Base-by-base conservation (phyloP, 176 grass and related monocot genomes). In the Alopecurus myosuroides region DNA sequence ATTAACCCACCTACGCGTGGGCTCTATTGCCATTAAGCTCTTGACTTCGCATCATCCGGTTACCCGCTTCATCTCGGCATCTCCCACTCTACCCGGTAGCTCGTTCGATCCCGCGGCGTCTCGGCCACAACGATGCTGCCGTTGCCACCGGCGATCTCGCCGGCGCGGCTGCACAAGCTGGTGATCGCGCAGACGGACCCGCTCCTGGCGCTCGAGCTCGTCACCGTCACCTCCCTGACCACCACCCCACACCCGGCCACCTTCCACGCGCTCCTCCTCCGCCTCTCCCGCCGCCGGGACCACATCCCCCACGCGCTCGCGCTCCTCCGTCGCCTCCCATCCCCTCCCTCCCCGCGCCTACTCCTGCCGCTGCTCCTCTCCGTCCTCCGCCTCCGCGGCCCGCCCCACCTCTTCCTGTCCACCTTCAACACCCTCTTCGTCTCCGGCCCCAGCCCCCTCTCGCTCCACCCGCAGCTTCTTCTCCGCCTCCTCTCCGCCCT, bases 101-200 rank as follows among this genome's bases (percentile, higher is more conserved):
- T 25, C 23, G 20, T 35, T 67, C 51, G 9, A 80, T 41, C 41
- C 18, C 17, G 70, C n/a, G 42, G 4, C 17, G 18, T 36, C 37
- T 10, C 41, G 2, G 28, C 40, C 34, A 9, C 76, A 35, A 9
- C 74, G 25, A 51, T 76, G 48, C 61, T 22, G 4, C 69, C 83
- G 40, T 53, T 81, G 72, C 26, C 64, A 42, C 76, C 86, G 79
- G 2, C 78, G 57, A 88, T 90, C 42, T 94, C 94, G 28, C 83
- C 92, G 33, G 88, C 94, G 31, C 82, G 92, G 19, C 88, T 97
- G 85, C 89, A 97, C 66, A 97, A 94, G 85, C 94, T 94, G 39
- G 91, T 97, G 55, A 70, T 83, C 13, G 80, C 92, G 18, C 94
- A 97, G 79, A 2, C 44, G 2, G 86, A 94, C 42, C 88, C 94